Base-by-base conservation (phyloP, 2,329 filamentous ascomycete species). In the Falciphora oryzae region DNA sequence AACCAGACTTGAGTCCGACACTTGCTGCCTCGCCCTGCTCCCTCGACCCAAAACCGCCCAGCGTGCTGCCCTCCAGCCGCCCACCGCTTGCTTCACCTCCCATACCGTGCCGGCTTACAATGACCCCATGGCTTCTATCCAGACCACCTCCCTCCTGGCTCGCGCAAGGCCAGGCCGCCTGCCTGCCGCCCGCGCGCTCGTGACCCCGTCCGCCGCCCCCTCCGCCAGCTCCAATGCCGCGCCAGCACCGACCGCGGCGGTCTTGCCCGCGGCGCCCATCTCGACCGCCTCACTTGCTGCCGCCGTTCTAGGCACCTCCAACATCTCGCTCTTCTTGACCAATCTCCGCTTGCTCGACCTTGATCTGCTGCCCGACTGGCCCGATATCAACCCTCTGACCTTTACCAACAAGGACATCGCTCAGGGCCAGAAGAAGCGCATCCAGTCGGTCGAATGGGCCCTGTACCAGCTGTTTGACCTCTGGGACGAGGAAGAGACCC, bases 361-460 rank as follows among this genome's bases (percentile, higher is more conserved):
- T 35, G 90, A 97, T 71, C 79, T 83, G 62, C 83, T 83, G 0
- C 80, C 85, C 0, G 92, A 96, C 76, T 97, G 93, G 91, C 94
- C 94, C 0, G 82, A 78, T 25, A 90, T 97, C 65, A 87, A 85
- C 1, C 73, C 82, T 0, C 81, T 88, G 62, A 90, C 89, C 2
- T 92, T 98, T 73, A 85, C 86, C 3, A 80, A 82, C 4, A 87
- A 83, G 65, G 85, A 91, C 70, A 83, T 83, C 3, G 82, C 83
- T 0, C 87, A 89, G 67, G 90, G 90, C 63, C 90, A 94, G 75
- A 95, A 94, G 77, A 89, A 89, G 75, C 86, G 94, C 63, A 88
- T 96, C 53, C 87, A 91, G 70, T 87, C 87, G 66, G 86, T 93
- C 53, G 95, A 99, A 79, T 98, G 94, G 92, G 87, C 89, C 0